Evolutionary conservation across 2,329 filamentous ascomycete species (phyloP), one percentile per base, ranked within the genome.

Genomic region (Exophiala sp.): DNA sequence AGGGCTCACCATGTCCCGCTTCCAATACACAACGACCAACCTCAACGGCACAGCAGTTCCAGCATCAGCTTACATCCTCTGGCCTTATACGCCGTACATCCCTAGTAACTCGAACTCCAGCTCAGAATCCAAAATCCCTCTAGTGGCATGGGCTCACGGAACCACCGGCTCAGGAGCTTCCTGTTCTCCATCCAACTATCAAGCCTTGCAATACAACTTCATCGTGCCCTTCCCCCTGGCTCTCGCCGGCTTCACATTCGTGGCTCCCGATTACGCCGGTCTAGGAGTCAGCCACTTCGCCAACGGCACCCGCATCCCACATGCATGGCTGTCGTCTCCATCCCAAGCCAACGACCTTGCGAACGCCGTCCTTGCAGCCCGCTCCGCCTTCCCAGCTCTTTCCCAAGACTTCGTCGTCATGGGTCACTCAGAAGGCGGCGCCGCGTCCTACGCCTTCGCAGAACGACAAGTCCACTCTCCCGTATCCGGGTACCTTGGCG

Each of bases 11-110:
- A 62, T 81, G 40, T 80, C 76, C 1, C 72, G 78, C 11, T 71
- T 81, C 56, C 57, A 78, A 2, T 81, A 77, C 65, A 72, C 72
- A 16, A 75, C 76, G 0, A 69, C 66, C 16, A 72, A 69, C n/a
- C 56, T 73, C 18, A 77, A 79, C 52, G 74, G 75, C 2, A 72
- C 71, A 1, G 54, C 69, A 0, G 63, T 80, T 1, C 78, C 78
- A 1, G 72, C 75, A 7, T 78, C 77, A 1, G 78, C 71, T 1
- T 79, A 71, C 61, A 65, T 81, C 10, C 70, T 81, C 1, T 80
- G 76, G 75, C 78, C 78, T 0, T 80, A 67, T 47, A 52, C 63
- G 2, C 64, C 71, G 24, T 41, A 47, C 46, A 43, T 45, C n/a
- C 35, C 52, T 6, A 39, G 56, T 34, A 54, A 47, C 36, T 20